Evolutionary conservation across 2,329 filamentous ascomycete genomes (phyloP).

Genomic region (Penicillium glabrum): DNA sequence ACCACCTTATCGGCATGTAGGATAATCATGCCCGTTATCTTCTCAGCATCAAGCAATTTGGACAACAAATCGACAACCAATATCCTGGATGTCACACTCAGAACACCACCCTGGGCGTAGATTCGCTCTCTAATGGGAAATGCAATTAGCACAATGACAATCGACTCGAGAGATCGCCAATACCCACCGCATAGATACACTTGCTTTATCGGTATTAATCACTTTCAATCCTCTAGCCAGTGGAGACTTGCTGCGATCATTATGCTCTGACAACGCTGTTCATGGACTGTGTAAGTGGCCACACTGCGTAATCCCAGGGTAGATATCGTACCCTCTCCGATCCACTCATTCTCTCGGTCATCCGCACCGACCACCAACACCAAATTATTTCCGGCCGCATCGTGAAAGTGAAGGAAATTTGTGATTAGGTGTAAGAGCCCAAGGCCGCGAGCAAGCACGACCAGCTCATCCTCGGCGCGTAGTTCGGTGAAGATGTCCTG

Average conservation of each 20-base stretch:
- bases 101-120: slow-evolving; percentile 84
- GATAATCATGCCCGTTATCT: slow-evolving; percentile 81
- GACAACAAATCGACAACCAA: slow-evolving; percentile 91
- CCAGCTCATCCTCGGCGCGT: slow-evolving; percentile 86
- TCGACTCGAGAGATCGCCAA: background rate
- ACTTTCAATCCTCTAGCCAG: slow-evolving; percentile 82
- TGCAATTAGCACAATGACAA: slow-evolving; percentile 19
- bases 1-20: slow-evolving; percentile 82
- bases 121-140: slow-evolving; percentile 70
- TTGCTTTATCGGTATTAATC: slow-evolving; percentile 93
- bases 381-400: slow-evolving; percentile 91
- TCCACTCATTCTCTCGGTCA: slow-evolving; percentile 93
- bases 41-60: slow-evolving; percentile 73
- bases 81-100: slow-evolving; percentile 94
- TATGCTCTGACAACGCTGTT: slow-evolving; percentile 83
- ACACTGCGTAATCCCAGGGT: background rate
- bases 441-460: slow-evolving; percentile 86
- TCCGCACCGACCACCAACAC: slow-evolving; percentile 86
- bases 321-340: slow-evolving; percentile 67
- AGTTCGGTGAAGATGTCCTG: slow-evolving; percentile 92
- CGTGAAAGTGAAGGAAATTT: slow-evolving; percentile 96
- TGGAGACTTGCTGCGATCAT: slow-evolving; percentile 79
- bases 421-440: slow-evolving; percentile 88
- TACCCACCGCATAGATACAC: slow-evolving; percentile 65
- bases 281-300: background rate